Conservation (phyloP, 2,329 filamentous ascomycete genomes). For the Ambrosiella cleistominuta region DNA sequence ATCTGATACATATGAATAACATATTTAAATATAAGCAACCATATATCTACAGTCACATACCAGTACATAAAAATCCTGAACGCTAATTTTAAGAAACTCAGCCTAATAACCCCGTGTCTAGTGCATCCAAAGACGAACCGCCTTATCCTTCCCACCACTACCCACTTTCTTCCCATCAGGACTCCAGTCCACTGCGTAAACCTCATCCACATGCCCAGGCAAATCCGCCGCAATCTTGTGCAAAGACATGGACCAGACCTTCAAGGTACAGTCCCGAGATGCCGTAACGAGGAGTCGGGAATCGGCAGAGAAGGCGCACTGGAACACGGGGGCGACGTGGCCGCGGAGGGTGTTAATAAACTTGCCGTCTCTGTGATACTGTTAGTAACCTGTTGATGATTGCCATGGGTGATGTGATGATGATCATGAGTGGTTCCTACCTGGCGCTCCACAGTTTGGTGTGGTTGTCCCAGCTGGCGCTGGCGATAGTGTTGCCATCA, state of each 20-base stretch:
- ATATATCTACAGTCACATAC: background rate
- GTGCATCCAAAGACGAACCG: slow-evolving; percentile 48
- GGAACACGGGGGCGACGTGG: slow-evolving; percentile 80
- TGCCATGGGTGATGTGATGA: background rate
- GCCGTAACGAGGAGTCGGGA: slow-evolving; percentile 74
- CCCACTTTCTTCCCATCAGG: slow-evolving; percentile 76
- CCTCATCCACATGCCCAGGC: slow-evolving; percentile 80
- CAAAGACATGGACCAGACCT: slow-evolving; percentile 81
- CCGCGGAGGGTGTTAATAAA: slow-evolving; percentile 80
- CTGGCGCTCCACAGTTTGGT: slow-evolving; percentile 79
- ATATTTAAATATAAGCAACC: background rate
- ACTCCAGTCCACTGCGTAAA: slow-evolving; percentile 90
- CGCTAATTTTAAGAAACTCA: background rate
- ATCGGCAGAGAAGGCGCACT: slow-evolving; percentile 83
- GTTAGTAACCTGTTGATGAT: background rate
- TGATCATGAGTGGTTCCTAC: slow-evolving; percentile 23
- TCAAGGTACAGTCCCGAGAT: slow-evolving; percentile 83
- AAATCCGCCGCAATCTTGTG: slow-evolving; percentile 67
- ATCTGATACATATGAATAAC: background rate
- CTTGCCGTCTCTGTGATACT: slow-evolving; percentile 36
- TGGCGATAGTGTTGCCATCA: slow-evolving; percentile 74
- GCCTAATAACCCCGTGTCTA: slow-evolving; percentile 20
- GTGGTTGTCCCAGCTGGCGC: slow-evolving; percentile 82
- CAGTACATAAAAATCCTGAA: background rate
- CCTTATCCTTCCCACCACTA: slow-evolving; percentile 86